A percentile compares a stretch with the other conserved stretches of the same genome.
Evolutionary conservation across 139 green algal species (phyloP).

Genomic region (Asterochloris sp.): DNA sequence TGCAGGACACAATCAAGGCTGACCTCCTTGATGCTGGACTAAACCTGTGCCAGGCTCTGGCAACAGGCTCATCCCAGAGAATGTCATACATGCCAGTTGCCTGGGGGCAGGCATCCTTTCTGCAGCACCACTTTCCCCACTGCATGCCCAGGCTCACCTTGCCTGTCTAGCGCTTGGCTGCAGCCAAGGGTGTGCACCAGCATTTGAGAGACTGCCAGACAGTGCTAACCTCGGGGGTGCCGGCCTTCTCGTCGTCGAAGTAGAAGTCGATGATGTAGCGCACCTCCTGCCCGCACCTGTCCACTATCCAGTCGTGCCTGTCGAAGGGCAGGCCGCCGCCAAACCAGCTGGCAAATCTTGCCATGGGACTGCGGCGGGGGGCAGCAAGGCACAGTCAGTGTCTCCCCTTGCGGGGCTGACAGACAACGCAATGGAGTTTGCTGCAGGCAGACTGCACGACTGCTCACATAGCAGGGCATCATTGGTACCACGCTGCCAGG

Average conservation of each 20-base stretch:
- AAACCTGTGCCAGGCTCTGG: no score
- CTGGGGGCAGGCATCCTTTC: background rate
- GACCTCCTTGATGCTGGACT: no score
- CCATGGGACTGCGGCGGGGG: slow-evolving; percentile 60
- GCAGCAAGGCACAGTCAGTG: no score
- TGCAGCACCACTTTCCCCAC: no score
- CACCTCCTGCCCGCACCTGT: slow-evolving; percentile 78
- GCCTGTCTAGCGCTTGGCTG: background rate
- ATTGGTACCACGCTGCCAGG: no score
- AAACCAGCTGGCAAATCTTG: slow-evolving; percentile 57
- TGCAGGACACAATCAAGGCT: no score
- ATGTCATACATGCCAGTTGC: no score
- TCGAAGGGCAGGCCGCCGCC: slow-evolving; percentile 83
- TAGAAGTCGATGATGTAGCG: slow-evolving; percentile 99
- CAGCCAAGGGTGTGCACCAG: background rate
- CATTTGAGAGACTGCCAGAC: background rate
- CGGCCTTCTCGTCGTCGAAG: slow-evolving; percentile 89
- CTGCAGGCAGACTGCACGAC: no score
- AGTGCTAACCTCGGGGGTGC: slow-evolving; percentile 58
- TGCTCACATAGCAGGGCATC: no score
- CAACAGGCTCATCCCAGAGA: background rate
- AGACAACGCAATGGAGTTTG: no score
- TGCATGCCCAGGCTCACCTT: no score
- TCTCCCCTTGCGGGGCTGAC: no score
- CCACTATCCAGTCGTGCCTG: slow-evolving; percentile 94